phyloP scores from a whole-genome alignment of 345 rosid species.

The Moricandia moricandioides region DNA sequence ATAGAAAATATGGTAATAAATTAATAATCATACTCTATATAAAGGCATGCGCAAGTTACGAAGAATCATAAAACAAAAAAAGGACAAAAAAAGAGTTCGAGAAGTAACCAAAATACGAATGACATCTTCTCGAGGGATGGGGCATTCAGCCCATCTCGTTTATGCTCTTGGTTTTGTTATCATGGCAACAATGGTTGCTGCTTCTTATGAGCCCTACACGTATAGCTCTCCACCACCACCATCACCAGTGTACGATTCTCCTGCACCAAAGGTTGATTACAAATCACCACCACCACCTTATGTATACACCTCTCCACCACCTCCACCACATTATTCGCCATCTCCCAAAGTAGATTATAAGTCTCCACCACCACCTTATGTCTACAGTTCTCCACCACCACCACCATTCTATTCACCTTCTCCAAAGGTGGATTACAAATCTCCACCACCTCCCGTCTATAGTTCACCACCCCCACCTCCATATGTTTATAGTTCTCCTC shows the following conservation, averaged over 20 bases:
- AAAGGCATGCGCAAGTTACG: constrained; percentile 11
- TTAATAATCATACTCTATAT: constrained; percentile 16
- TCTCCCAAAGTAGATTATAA: not conserved
- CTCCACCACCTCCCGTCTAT: not conserved
- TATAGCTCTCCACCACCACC: constrained; percentile 30
- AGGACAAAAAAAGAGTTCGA: constrained; percentile 4
- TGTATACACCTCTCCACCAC: not conserved
- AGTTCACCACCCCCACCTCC: not conserved
- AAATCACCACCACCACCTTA: constrained; percentile 16
- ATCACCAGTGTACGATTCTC: constrained; percentile 1
- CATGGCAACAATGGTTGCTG: constrained; percentile 1
- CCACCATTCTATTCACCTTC: not conserved
- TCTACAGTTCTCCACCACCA: not conserved
- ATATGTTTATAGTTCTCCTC: not conserved
- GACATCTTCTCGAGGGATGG: constrained; percentile 30
- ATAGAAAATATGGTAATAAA: not conserved
- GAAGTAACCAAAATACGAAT: constrained; percentile 7
- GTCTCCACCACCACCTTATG: not conserved
- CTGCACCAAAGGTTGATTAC: not conserved
- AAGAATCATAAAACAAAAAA: constrained; percentile 4
- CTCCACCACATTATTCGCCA: not conserved
- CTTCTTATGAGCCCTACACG: constrained; percentile 13
- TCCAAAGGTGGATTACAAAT: not conserved
- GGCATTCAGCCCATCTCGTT: constrained; percentile 28
- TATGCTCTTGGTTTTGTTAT: constrained; percentile 20